Base-by-base conservation (phyloP, 768 basidiomycete genomes). In the Phylloporus arenicola region DNA sequence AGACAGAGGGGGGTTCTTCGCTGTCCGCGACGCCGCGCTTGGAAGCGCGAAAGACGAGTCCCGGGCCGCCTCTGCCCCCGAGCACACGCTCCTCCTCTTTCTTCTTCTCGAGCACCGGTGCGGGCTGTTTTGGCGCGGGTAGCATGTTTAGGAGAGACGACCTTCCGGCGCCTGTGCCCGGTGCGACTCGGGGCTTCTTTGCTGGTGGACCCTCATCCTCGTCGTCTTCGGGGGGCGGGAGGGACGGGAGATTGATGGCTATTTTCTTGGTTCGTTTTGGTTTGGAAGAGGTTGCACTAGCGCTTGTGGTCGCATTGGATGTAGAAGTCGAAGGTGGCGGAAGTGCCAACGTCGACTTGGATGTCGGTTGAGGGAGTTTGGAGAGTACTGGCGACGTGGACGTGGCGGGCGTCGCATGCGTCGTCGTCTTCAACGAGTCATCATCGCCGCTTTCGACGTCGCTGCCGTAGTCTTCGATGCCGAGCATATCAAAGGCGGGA, bases 391-490 rank as follows among this genome's bases (percentile, higher is more conserved):
- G 53, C n/a, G 57, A 52, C 14, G 51, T 9, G 11, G 58, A 17
- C 24, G 24, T 16, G 24, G 41, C 3, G 16, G 17, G 19, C 13
- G 6, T 41, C 13, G 5, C 22, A 2, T 41, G 40, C 4, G 48
- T 20, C 41, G 35, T 34, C 31, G 54, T 14, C 41, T 22, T 30
- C 10, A 56, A 20, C 7, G 49, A 61, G 30, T 49, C 51, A 50
- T 79, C 78, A 51, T 72, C 69, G 50, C 80, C 83, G 60, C 72
- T 77, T 56, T 86, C 82, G 59, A 68, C 77, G 69, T 76, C 85
- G 68, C 87, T 90, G 55, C 85, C 86, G 59, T 90, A 89, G 72
- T 75, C 80, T 59, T 85, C 86, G 51, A 90, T 74, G 29, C 84
- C 85, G 54, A 89, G 78, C 85, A 88, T 89, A 57, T 53, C 30